Evolutionary conservation across 495 filamentous ascomycete species (phyloP).

Genomic region (Trichoderma parareesei): DNA sequence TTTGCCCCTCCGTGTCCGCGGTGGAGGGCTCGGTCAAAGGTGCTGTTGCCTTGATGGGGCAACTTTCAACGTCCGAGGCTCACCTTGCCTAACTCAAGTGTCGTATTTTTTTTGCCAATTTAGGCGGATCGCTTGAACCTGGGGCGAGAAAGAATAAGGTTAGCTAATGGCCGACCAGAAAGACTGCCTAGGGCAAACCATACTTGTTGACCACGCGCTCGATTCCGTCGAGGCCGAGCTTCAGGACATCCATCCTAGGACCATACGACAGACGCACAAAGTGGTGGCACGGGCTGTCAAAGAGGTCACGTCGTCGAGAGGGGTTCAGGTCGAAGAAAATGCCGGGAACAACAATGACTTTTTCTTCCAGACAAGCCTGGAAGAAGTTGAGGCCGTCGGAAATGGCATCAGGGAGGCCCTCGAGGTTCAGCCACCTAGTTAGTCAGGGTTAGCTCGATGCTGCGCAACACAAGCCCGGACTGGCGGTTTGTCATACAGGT

Average conservation of each 20-base stretch:
- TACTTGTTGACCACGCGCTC: constrained; percentile 71
- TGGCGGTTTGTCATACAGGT: constrained; percentile 40
- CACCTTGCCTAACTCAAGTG: not conserved
- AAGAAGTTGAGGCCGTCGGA: constrained; percentile 95
- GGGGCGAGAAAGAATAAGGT: not conserved
- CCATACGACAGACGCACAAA: constrained; percentile 91
- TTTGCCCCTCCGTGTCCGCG: not conserved
- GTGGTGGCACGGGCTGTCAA: constrained; percentile 92
- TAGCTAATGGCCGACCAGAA: not conserved
- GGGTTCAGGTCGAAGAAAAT: constrained; percentile 93
- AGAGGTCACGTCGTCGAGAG: constrained; percentile 78
- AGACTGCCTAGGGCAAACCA: constrained; percentile 10
- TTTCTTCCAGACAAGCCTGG: constrained; percentile 82
- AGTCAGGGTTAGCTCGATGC: not conserved
- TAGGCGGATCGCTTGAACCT: constrained; percentile 3
- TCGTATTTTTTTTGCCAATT: not conserved
- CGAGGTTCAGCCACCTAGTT: constrained; percentile 38
- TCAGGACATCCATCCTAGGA: constrained; percentile 77
- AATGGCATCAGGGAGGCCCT: constrained; percentile 63
- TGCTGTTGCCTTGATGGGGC: not conserved
- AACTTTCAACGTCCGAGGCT: not conserved
- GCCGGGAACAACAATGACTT: constrained; percentile 90
- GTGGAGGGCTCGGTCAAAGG: not conserved
- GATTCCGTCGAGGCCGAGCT: constrained; percentile 81
- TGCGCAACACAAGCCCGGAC: constrained; percentile 49